A percentile compares a stretch with the other conserved stretches of the same genome.
These are phyloP conservation scores for Calonectria fujianensis DNA, from an alignment of 2,329 filamentous ascomycete species.

Conservation along the genomic window DNA sequence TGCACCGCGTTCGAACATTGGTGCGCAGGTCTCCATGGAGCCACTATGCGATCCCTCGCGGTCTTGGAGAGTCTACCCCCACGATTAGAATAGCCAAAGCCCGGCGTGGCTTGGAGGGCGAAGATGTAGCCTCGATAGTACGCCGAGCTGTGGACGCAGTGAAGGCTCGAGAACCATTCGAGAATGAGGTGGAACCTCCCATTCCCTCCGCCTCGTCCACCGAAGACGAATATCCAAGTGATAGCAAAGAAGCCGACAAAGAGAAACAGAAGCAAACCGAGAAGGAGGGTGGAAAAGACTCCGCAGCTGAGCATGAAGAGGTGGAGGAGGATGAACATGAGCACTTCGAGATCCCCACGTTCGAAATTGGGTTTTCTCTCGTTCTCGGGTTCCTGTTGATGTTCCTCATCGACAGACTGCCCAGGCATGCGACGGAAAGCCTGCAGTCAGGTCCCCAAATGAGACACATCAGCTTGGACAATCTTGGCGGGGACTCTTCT, in stretches of 20 bases:
- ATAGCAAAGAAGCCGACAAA: slow-evolving; percentile 7
- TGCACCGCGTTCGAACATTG: slow-evolving; percentile 60
- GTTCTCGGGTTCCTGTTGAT: slow-evolving; percentile 94
- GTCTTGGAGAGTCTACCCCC: slow-evolving; percentile 51
- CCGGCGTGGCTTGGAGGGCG: slow-evolving; percentile 29
- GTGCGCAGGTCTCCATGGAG: slow-evolving; percentile 59
- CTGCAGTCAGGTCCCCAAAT: slow-evolving; percentile 80
- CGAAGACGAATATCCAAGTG: slow-evolving; percentile 37
- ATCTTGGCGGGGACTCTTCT: slow-evolving; percentile 76
- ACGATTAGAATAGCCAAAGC: slow-evolving; percentile 43
- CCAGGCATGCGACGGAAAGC: slow-evolving; percentile 81
- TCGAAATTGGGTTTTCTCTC: slow-evolving; percentile 90
- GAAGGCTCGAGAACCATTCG: slow-evolving; percentile 38
- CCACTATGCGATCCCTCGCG: slow-evolving; percentile 52
- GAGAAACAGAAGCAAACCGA: slow-evolving; percentile 42
- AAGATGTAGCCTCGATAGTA: slow-evolving; percentile 44
- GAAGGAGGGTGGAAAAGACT: slow-evolving; percentile 47
- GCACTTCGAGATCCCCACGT: slow-evolving; percentile 73
- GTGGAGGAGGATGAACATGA: slow-evolving; percentile 61
- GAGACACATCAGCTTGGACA: slow-evolving; percentile 91
- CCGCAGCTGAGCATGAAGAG: slow-evolving; percentile 60
- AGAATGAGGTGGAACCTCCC: slow-evolving; percentile 42
- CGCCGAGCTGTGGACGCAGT: slow-evolving; percentile 43
- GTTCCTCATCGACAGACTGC: slow-evolving; percentile 94
- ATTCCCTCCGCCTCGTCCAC: slow-evolving; percentile 42